These are phyloP conservation scores for Xerocomus brunneocitrinus DNA, from an alignment of 768 basidiomycete species.

Conservation along the genomic window DNA sequence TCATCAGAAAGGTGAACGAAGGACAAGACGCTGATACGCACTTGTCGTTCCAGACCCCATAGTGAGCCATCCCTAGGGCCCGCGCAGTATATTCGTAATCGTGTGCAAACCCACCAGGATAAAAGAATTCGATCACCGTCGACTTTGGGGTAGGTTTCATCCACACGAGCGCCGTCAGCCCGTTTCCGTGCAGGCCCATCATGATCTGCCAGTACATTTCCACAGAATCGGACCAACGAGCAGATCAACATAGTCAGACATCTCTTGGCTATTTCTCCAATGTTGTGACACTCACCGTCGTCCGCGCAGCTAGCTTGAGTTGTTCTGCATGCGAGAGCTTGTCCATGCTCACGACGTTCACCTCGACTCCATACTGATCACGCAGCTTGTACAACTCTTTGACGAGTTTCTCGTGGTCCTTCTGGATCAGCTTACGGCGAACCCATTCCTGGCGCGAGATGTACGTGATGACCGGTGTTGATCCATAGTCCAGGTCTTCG, in stretches of 20 bases:
- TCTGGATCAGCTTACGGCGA: slow-evolving; percentile 70
- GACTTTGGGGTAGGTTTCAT: slow-evolving; percentile 81
- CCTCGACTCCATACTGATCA: slow-evolving; percentile 74
- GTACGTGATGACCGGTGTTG: slow-evolving; percentile 85
- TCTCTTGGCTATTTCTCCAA: background rate
- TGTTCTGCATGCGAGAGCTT: slow-evolving; percentile 77
- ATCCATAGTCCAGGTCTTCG: slow-evolving; percentile 39
- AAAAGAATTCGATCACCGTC: slow-evolving; percentile 93
- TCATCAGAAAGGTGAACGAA: background rate
- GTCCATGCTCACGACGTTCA: slow-evolving; percentile 85
- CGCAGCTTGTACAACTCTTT: slow-evolving; percentile 64
- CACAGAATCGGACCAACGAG: background rate
- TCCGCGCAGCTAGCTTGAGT: slow-evolving; percentile 71
- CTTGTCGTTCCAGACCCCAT: slow-evolving; percentile 79
- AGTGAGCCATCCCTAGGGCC: slow-evolving; percentile 80
- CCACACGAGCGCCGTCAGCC: slow-evolving; percentile 83
- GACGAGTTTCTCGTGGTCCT: slow-evolving; percentile 78
- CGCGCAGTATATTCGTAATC: slow-evolving; percentile 81
- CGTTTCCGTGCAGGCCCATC: slow-evolving; percentile 95
- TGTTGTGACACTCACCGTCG: slow-evolving; percentile 58
- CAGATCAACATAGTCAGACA: background rate
- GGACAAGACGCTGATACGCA: slow-evolving; percentile 28
- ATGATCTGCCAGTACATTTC: slow-evolving; percentile 55
- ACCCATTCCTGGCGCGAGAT: slow-evolving; percentile 88
- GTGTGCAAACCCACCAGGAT: slow-evolving; percentile 74